Evolutionary conservation across 2,329 filamentous ascomycete species (phyloP), one percentile per base, ranked within the genome.

Genomic region (Apiospora saccharicola): DNA sequence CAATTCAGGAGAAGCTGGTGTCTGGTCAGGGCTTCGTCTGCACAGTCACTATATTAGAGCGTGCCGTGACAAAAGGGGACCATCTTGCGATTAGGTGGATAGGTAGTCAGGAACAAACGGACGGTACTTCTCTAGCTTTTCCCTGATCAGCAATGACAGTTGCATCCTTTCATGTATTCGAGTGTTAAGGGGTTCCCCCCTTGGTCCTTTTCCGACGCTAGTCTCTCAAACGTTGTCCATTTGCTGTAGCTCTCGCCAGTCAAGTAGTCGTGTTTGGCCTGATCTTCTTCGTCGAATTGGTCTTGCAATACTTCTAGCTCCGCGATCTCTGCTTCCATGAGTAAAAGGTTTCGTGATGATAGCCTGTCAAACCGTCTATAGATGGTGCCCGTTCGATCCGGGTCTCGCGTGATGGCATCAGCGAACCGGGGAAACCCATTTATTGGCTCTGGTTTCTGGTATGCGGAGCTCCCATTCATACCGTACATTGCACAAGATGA

Each of bases 361-460:
- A 77, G 70, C 41, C 46, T 22, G 44, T 77, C 75, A 67, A 77
- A 77, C 5, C 75, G 73, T 46, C 75, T 67, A 43, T 74, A 77
- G 26, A 77, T 75, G 1, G 75, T 75, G 0, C 73, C 74, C 4
- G 64, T 76, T 22, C 73, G 74, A 46, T 77, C 75, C 26, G 51
- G 24, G 13, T 57, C 51, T 57, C 34, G 8, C 24, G 26, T 57
- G 24, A 57, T 30, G 51, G 24, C 6, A 4, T 34, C 13, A 57
- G 51, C 26, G 14, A 57, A 57, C 16, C 24, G 34, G 2, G 51
- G 51, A 14, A 57, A 57, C 26, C 51, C 51, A 57, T 34, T 57
- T 1, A 57, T 57, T 30, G 51, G 51, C 26, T 7, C 14, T 4
- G 13, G 13, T 1, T 19, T 8, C 51, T 34, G 51, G 10, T 30